These are phyloP conservation scores for Raffaelea ambrosiae DNA, from an alignment of 2,329 filamentous ascomycete genomes.

Conservation along the genomic window DNA sequence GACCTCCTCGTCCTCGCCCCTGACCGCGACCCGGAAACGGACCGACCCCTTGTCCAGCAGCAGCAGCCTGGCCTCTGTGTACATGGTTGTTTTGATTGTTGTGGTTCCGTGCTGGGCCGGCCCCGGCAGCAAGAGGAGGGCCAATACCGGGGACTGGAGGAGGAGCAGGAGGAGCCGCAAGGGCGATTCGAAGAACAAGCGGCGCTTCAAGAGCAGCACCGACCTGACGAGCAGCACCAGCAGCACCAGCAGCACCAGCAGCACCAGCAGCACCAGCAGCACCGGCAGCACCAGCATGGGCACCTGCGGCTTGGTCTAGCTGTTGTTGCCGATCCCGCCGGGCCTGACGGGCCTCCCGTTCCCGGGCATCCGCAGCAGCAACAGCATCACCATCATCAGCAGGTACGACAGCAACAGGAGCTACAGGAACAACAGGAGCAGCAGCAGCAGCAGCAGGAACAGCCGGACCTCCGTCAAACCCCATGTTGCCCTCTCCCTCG, in stretches of 20 bases:
- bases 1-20: not conserved
- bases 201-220: conserved; percentile 48
- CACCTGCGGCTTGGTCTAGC: too few relatives aligned
- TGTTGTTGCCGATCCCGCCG: too few relatives aligned
- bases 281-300: not conserved
- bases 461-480: not conserved
- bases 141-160: too few relatives aligned
- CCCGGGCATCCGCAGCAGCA: not conserved
- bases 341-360: not conserved
- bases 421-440: too few relatives aligned
- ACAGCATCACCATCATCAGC: not conserved
- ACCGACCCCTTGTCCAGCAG: not conserved
- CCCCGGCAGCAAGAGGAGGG: too few relatives aligned
- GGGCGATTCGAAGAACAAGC: conserved; percentile 45
- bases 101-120: too few relatives aligned
- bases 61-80: not conserved
- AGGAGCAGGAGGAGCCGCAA: conserved; percentile 12
- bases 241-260: too few relatives aligned
- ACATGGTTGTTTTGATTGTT: too few relatives aligned
- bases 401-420: too few relatives aligned
- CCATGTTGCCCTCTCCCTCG: conserved; percentile 41
- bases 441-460: too few relatives aligned
- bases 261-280: too few relatives aligned
- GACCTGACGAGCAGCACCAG: conserved; percentile 16
- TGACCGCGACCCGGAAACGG: not conserved